Evolutionary conservation across 768 basidiomycete species (phyloP), one percentile per base, ranked within the genome.

Genomic region (Trametes cingulata): DNA sequence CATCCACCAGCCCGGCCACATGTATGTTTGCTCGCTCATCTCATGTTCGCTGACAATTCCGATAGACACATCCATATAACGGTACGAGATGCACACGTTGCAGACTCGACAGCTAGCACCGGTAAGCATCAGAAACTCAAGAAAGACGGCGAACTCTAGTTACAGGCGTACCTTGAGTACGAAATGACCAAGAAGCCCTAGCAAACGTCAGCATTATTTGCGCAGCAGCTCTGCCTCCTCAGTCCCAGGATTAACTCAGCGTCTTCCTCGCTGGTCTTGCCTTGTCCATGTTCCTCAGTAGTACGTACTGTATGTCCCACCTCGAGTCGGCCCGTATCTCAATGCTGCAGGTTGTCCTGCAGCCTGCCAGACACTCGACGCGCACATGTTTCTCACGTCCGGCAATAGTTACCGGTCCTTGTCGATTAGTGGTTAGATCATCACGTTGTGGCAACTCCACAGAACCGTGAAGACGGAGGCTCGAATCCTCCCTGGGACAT

Each of bases 401-500:
- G 46, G 14, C 46, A 25, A 47, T 47, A 25, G 7, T 8, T 47
- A 25, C 46, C 29, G 47, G 47, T 49, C 47, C 47, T 35, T 49
- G 47, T 49, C 47, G 47, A 49, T 49, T 49, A 49, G 47, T 49
- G 47, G 47, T 49, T 35, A 49, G 47, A 49, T 49, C 47, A 35
- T 49, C 47, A 49, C 47, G 47, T 49, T 49, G 47, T 49, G 47
- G 47, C 7, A 33, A 15, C 12, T 17, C 12, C 29, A 12, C 47
- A 49, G n/a, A 13, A 35, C 47, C 47, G 47, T 49, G 47, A 49
- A 49, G 47, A 49, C 47, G 47, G 47, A 49, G 47, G 47, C 47
- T 49, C 47, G 47, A 49, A 49, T 49, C 47, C 47, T 49, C 47
- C 47, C 47, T 49, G 47, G 47, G 47, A 49, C 47, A 49, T 33